phyloP scores from a whole-genome alignment of 2,329 filamentous ascomycete species.

The Fusarium camptoceras region DNA sequence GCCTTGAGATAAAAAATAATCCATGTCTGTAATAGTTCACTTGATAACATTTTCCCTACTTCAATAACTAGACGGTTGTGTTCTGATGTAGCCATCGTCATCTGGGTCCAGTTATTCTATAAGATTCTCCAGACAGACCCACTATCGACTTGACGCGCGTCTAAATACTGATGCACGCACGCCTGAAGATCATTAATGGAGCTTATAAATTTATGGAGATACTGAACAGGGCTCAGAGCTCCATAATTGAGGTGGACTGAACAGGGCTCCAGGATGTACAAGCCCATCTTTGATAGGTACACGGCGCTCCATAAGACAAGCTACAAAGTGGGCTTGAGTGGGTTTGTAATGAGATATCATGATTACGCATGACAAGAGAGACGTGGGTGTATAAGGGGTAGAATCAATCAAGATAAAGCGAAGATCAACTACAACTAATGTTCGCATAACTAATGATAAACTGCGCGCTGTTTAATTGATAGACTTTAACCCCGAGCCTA shows the following conservation, averaged over 20 bases:
- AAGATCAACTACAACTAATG: too few species aligned
- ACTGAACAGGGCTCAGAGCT: not conserved
- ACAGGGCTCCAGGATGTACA: not conserved
- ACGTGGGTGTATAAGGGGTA: not conserved
- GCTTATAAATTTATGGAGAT: not conserved
- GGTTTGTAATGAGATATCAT: not conserved
- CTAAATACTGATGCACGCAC: not conserved
- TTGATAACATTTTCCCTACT: not conserved
- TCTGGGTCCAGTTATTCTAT: not conserved
- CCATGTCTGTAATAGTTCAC: too few species aligned
- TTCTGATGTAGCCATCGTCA: not conserved
- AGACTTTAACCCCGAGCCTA: too few species aligned
- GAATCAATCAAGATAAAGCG: too few species aligned
- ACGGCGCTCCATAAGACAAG: accelerated
- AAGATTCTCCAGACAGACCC: not conserved
- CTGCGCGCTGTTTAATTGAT: too few species aligned
- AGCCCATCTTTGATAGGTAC: not conserved
- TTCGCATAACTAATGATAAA: too few species aligned
- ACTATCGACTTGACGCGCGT: not conserved
- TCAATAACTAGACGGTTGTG: accelerated
- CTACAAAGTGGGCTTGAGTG: not conserved
- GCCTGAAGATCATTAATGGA: not conserved
- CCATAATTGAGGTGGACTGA: too few species aligned
- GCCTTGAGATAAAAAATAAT: too few species aligned
- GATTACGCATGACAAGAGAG: not conserved